These are phyloP conservation scores for Fragaria nilgerrensis DNA, from an alignment of 306 rosid genomes.

Conservation along the genomic window DNA sequence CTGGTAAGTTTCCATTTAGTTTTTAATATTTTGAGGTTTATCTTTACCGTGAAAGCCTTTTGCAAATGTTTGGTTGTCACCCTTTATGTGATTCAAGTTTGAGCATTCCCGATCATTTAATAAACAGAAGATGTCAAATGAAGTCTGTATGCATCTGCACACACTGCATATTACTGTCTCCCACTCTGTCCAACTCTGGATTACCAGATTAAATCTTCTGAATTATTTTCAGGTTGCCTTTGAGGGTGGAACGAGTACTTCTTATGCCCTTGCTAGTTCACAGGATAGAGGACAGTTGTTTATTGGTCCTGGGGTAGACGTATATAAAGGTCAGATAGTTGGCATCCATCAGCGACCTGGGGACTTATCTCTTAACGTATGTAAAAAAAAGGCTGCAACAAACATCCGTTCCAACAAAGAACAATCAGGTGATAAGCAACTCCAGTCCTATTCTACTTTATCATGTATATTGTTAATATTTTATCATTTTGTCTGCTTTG, in stretches of 20 bases:
- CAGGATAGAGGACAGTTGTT: constrained; percentile 98
- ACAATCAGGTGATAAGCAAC: constrained; percentile 61
- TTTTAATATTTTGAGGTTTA: not conserved
- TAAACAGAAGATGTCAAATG: not conserved
- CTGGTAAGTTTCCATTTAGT: constrained; percentile 50
- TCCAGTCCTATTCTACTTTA: not conserved
- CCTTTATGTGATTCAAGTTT: constrained; percentile 1
- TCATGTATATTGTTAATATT: not conserved
- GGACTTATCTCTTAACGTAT: constrained; percentile 85
- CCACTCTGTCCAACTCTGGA: not conserved
- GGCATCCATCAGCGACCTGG: constrained; percentile 99
- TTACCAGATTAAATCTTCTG: not conserved
- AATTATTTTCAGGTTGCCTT: constrained; percentile 80
- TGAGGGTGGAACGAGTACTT: constrained; percentile 85
- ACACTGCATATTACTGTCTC: not conserved
- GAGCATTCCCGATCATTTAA: not conserved
- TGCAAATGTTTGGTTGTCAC: constrained; percentile 7
- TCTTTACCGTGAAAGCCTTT: not conserved
- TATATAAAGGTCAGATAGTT: constrained; percentile 87
- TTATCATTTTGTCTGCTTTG: not conserved
- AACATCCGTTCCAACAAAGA: constrained; percentile 96
- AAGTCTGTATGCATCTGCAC: not conserved
- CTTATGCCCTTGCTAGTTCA: constrained; percentile 84
- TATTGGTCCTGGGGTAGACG: constrained; percentile 73
- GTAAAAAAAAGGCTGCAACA: constrained; percentile 98